A percentile compares a stretch with the other conserved stretches of the same genome.
phyloP scores from a whole-genome alignment of 305 asterid species.

The Nicotiana rustica region DNA sequence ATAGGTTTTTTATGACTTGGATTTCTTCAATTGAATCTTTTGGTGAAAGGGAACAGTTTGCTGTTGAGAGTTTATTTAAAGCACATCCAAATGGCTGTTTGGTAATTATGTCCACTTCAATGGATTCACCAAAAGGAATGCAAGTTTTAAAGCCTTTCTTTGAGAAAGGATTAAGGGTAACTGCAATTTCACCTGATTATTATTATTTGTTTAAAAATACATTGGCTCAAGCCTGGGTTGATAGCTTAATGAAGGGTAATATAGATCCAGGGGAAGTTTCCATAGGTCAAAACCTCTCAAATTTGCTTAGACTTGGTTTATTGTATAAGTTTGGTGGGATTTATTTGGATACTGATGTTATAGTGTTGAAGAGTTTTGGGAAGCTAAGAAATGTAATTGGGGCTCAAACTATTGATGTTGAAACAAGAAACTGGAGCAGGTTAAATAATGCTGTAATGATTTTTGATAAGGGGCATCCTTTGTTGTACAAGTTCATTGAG shows the following conservation, averaged over 20 bases:
- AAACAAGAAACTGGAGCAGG: conserved; percentile 81
- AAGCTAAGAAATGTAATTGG: conserved; percentile 71
- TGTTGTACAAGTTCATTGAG: conserved; percentile 75
- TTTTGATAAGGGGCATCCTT: conserved; percentile 78
- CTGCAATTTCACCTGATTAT: no score
- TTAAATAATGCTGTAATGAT: conserved; percentile 88
- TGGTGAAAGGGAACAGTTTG: conserved; percentile 63
- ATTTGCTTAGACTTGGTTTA: conserved; percentile 49
- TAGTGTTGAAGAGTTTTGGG: conserved; percentile 65
- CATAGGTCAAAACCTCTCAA: no score
- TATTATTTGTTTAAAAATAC: no score
- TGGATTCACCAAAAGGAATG: conserved; percentile 72
- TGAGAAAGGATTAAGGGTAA: no score
- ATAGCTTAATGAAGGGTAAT: no score
- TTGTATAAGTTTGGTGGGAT: conserved; percentile 84
- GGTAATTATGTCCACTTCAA: conserved; percentile 63
- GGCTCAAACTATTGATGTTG: conserved; percentile 68
- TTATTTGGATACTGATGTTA: conserved; percentile 79
- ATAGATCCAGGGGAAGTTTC: no score
- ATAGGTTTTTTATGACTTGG: conserved; percentile 92
- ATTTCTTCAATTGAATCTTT: conserved; percentile 66
- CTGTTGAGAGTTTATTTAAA: conserved; percentile 63
- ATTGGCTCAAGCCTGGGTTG: no score
- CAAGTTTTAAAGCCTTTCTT: conserved; percentile 43
- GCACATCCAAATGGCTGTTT: conserved; percentile 82